Conservation (phyloP, 2,329 filamentous ascomycete genomes). For the Colletotrichum eleusines region DNA sequence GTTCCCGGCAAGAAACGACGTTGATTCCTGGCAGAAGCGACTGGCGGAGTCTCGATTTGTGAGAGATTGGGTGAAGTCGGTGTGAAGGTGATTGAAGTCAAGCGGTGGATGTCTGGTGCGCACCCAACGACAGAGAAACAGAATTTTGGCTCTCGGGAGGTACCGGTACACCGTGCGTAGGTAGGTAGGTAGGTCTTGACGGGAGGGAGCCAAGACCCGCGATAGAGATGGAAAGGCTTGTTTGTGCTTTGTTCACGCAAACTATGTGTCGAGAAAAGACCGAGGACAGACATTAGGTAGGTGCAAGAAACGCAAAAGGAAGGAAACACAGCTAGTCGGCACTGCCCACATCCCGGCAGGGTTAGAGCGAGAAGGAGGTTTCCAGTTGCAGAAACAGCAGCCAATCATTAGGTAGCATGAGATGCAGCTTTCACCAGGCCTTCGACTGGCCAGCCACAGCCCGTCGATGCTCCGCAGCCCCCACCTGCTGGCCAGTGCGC, state of each 20-base stretch:
- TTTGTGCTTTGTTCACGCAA: neutral
- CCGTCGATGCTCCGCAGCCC: neutral
- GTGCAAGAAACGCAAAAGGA: neutral
- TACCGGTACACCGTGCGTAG: too few species aligned
- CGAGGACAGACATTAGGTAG: neutral
- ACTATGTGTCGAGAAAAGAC: neutral
- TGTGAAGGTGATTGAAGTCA: neutral
- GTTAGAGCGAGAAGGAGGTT: conserved; percentile 16
- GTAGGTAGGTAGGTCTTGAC: conserved; percentile 5
- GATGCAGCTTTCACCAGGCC: conserved; percentile 20
- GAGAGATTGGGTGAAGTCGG: neutral
- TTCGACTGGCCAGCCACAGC: conserved; percentile 29
- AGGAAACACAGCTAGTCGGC: too few species aligned
- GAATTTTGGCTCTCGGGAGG: too few species aligned
- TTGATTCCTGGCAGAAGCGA: conserved; percentile 33
- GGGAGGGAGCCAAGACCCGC: conserved; percentile 12
- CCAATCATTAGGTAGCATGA: conserved; percentile 12
- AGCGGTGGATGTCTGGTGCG: neutral
- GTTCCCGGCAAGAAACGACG: conserved; percentile 23
- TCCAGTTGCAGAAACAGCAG: conserved; percentile 20
- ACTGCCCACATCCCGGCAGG: conserved; percentile 25
- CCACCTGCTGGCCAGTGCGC: conserved; percentile 24
- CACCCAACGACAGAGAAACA: neutral
- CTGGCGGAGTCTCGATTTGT: neutral
- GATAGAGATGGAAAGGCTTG: neutral